Evolutionary conservation across 352 stramenopile species (phyloP), one percentile per base, ranked within the genome.

Genomic region (Phytophthora sp.): DNA sequence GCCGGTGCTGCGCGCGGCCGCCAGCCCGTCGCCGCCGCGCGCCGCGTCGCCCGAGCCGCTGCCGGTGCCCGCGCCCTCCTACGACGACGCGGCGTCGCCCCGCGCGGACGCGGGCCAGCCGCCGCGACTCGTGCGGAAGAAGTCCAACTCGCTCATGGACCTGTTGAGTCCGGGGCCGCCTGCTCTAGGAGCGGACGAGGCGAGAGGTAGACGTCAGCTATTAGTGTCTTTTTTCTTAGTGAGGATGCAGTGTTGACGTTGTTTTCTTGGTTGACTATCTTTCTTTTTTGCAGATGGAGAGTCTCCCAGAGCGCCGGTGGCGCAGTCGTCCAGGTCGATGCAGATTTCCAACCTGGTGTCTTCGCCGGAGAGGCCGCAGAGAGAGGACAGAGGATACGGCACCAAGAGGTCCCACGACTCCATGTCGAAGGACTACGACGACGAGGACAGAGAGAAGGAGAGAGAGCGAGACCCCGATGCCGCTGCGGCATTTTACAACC

Each of bases 401-500:
- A 54, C 15, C n/a, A 92, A 91, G 59, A 72, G 79, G 11, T 57
- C 72, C 53, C 81, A 82, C n/a, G 77, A 87, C 9, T 66, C 74
- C 54, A 83, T 92, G 56, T 63, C 70, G n/a, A 76, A 66, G 46
- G 73, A 82, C 44, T n/a, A 45, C 8, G 55, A 55, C 5, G 55
- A 69, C 8, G 51, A 67, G 15, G 58, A 45, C 10, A 18, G 38
- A 9, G 38, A 45, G 38, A 45, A n/a, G 17, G 27, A 53, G 15
- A 37, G 62, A 5, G 77, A 80, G 15, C 62, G 70, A 5, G 84
- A 95, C 55, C 86, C 82, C 18, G 74, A 80, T 39, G 82, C 77
- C 13, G 84, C 87, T 0, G 88, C 88, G 1, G 72, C 78, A 7
- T 96, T 96, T 32, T 96, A 96, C 72, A 95, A 94, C 62, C 82